phyloP scores from a whole-genome alignment of 768 basidiomycete species.

The Termitomyces sp. region DNA sequence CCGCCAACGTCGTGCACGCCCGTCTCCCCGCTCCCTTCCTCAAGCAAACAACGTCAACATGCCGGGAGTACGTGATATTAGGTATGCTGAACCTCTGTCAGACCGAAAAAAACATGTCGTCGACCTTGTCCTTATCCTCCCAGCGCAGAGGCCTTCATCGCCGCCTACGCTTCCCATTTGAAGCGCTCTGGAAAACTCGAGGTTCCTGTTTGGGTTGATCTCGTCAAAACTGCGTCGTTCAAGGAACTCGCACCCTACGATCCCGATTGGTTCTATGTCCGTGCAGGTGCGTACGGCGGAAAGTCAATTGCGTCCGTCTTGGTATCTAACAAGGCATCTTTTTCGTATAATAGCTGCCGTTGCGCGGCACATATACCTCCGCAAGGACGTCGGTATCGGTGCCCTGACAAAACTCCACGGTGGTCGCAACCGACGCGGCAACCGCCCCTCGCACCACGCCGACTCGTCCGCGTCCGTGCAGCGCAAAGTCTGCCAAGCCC shows the following conservation, averaged over 20 bases:
- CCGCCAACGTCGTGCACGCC: constrained; percentile 43
- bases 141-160: constrained; percentile 92
- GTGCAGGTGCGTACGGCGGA: constrained; percentile 68
- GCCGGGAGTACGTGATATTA: constrained; percentile 82
- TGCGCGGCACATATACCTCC: constrained; percentile 99
- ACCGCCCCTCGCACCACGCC: constrained; percentile 93
- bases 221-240: constrained; percentile 96
- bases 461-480: constrained; percentile 84
- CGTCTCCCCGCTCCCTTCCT: constrained; percentile 38
- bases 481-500: constrained; percentile 91
- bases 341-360: constrained; percentile 62
- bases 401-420: constrained; percentile 95
- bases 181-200: constrained; percentile 99
- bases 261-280: constrained; percentile 99
- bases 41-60: constrained; percentile 50
- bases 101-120: background rate
- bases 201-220: constrained; percentile 96
- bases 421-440: constrained; percentile 90
- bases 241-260: constrained; percentile 99
- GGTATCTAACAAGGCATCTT: background rate
- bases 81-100: constrained; percentile 33
- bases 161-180: constrained; percentile 91
- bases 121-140: constrained; percentile 12
- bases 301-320: background rate
- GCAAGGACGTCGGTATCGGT: constrained; percentile 94